Conservation (phyloP, 2,329 filamentous ascomycete genomes). For the Chaetomiaceae sp. region DNA sequence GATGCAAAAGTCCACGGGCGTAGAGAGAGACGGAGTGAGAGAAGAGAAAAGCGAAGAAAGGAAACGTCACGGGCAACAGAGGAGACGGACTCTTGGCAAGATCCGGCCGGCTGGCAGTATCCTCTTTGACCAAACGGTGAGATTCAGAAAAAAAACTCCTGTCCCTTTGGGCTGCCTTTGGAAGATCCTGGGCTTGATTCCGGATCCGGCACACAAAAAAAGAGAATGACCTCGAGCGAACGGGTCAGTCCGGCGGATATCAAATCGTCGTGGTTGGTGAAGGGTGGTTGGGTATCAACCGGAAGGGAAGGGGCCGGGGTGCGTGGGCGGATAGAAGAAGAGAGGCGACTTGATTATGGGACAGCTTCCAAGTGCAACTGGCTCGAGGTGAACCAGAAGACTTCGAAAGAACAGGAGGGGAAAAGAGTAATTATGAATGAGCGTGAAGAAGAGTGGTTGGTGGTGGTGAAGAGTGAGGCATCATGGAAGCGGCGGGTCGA, state of each 20-base stretch:
- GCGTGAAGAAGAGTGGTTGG: constrained; percentile 25
- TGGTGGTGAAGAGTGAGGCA: constrained; percentile 19
- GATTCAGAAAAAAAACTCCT: constrained; percentile 11
- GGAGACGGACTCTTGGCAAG: constrained; percentile 29
- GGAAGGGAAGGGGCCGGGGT: not conserved
- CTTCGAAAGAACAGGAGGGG: constrained; percentile 6
- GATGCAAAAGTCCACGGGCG: not conserved
- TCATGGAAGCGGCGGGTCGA: constrained; percentile 22
- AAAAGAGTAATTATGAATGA: constrained; percentile 23
- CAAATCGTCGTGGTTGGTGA: not conserved
- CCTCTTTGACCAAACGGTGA: constrained; percentile 25
- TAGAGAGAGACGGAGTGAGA: not conserved
- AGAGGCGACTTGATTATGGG: constrained; percentile 11
- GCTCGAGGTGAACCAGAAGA: constrained; percentile 6
- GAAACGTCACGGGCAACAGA: constrained; percentile 21
- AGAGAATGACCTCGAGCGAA: constrained; percentile 44
- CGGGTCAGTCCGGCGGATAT: constrained; percentile 39
- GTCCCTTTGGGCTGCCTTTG: constrained; percentile 26
- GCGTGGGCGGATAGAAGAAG: not conserved
- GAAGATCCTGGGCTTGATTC: constrained; percentile 12
- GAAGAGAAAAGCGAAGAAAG: constrained; percentile 21
- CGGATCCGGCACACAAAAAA: too few relatives aligned
- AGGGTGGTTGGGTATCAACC: constrained; percentile 20
- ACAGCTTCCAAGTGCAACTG: constrained; percentile 17
- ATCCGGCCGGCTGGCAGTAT: constrained; percentile 2